Percentiles rank a stretch among this genome's conserved stretches.
These are phyloP conservation scores for Coriaria nepalensis DNA, from an alignment of 306 rosid species.

Conservation along the genomic window DNA sequence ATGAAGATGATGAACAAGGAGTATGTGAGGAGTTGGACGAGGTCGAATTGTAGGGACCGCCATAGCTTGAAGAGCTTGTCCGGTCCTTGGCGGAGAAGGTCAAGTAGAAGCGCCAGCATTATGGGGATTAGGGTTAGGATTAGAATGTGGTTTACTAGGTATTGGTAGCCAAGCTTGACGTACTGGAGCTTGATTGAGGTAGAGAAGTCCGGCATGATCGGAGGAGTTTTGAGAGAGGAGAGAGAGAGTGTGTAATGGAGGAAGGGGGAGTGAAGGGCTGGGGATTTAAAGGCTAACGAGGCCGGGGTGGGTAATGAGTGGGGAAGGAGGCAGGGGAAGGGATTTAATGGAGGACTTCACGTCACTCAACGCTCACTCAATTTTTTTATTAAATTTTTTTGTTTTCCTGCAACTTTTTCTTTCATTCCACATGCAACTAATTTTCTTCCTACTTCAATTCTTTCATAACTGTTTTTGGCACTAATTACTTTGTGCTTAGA, in stretches of 20 bases:
- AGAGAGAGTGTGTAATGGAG: neutral
- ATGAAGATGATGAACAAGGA: slow-evolving; percentile 60
- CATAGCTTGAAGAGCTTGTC: slow-evolving; percentile 42
- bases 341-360: slow-evolving; percentile 57
- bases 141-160: slow-evolving; percentile 79
- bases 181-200: slow-evolving; percentile 81
- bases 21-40: slow-evolving; percentile 57
- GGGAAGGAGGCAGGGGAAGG: slow-evolving; percentile 64
- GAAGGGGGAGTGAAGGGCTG: slow-evolving; percentile 16
- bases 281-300: slow-evolving; percentile 54
- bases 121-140: slow-evolving; percentile 68
- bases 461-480: no score
- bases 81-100: slow-evolving; percentile 59
- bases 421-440: no score
- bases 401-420: no score
- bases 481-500: no score
- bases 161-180: slow-evolving; percentile 89
- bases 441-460: no score
- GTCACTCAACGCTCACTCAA: slow-evolving; percentile 92
- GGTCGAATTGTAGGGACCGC: slow-evolving; percentile 51
- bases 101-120: slow-evolving; percentile 31
- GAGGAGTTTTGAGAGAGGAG: slow-evolving; percentile 37
- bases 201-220: slow-evolving; percentile 59
- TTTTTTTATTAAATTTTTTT: no score
- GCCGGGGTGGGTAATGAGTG: slow-evolving; percentile 38